These are phyloP conservation scores for Gentiana straminea DNA, from an alignment of 257 asterid species.

Conservation along the genomic window DNA sequence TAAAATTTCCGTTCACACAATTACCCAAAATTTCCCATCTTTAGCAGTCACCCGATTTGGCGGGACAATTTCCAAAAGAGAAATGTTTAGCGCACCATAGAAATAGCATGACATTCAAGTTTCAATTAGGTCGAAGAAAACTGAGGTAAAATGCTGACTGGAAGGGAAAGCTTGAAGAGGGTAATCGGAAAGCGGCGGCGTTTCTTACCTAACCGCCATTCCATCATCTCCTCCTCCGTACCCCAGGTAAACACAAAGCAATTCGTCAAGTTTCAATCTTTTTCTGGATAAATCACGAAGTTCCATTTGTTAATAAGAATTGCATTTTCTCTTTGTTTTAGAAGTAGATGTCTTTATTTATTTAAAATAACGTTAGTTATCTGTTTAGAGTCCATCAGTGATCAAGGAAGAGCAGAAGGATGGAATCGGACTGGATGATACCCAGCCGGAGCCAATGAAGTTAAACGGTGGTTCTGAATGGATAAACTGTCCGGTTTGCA, in stretches of 20 bases:
- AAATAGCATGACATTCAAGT: too few species aligned
- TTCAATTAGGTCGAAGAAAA: too few species aligned
- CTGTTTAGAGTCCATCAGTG: slow-evolving; percentile 22
- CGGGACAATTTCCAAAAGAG: too few species aligned
- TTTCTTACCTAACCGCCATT: slow-evolving; percentile 44
- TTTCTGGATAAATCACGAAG: too few species aligned
- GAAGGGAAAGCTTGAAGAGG: slow-evolving; percentile 67
- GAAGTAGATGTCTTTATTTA: too few species aligned
- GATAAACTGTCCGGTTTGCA: slow-evolving; percentile 77
- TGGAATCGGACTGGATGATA: slow-evolving; percentile 6
- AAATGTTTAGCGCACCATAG: too few species aligned
- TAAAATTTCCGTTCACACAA: too few species aligned
- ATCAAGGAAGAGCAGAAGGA: slow-evolving; percentile 12
- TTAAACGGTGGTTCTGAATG: slow-evolving; percentile 16
- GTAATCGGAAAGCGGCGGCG: slow-evolving; percentile 81
- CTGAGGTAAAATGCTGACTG: slow-evolving; percentile 40
- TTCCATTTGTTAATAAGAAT: background rate
- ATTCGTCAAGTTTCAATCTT: background rate
- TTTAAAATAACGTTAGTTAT: too few species aligned
- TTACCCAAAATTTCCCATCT: too few species aligned
- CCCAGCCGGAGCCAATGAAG: slow-evolving; percentile 5
- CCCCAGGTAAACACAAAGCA: slow-evolving; percentile 24
- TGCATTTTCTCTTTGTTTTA: too few species aligned
- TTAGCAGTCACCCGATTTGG: too few species aligned
- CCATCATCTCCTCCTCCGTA: slow-evolving; percentile 25